Evolutionary conservation across 768 basidiomycete genomes (phyloP).

Genomic region (Lactifluus volemus): DNA sequence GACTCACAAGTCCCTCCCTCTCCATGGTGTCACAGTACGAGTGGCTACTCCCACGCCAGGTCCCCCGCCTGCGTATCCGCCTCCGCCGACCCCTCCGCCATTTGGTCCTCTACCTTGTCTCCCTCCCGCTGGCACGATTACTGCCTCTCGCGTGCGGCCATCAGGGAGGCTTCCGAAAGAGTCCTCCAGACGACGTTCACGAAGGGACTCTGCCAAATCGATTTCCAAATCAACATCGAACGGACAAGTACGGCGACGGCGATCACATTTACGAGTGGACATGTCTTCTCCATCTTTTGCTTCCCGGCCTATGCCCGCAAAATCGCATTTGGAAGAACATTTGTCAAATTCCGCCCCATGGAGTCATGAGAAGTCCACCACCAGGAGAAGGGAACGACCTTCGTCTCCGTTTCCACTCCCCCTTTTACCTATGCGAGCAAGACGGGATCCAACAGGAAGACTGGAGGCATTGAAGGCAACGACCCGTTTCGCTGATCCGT

Average conservation of each 20-base stretch:
- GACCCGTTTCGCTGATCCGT: not conserved
- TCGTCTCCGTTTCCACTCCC: constrained; percentile 9
- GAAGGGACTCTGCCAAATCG: not conserved
- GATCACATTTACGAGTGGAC: not conserved
- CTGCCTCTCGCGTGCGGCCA: not conserved
- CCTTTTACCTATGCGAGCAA: not conserved
- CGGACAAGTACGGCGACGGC: not conserved
- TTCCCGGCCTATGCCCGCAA: not conserved
- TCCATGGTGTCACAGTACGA: constrained; percentile 10
- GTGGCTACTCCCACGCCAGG: constrained; percentile 1
- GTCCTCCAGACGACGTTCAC: not conserved
- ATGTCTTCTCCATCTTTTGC: not conserved
- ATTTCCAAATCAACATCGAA: not conserved
- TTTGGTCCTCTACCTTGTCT: constrained; percentile 1
- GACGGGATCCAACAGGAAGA: not conserved
- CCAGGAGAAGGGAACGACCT: constrained; percentile 4
- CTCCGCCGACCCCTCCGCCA: constrained; percentile 9
- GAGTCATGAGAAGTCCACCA: not conserved
- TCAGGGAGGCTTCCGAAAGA: not conserved
- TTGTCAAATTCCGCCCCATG: not conserved
- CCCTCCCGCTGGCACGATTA: not conserved
- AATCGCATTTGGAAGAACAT: not conserved
- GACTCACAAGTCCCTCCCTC: not conserved
- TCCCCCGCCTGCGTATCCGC: constrained; percentile 11
- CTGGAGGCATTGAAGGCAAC: not conserved